Percentiles rank a stretch among this genome's conserved stretches.
Evolutionary conservation across 2,329 filamentous ascomycete species (phyloP).

Genomic region (Talaromyces albobiverticillius): DNA sequence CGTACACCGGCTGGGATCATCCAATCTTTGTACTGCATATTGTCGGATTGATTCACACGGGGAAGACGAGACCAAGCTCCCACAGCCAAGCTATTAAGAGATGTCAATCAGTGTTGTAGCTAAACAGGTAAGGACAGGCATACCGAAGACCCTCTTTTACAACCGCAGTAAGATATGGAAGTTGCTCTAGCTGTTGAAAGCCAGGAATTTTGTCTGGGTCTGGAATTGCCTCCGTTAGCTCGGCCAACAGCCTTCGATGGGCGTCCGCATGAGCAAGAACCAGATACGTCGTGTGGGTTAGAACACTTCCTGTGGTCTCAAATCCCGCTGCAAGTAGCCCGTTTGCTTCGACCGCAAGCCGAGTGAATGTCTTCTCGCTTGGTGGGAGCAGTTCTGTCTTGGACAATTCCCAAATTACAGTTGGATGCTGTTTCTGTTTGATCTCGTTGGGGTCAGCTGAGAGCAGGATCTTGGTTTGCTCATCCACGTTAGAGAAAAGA

Average conservation of each 20-base stretch:
- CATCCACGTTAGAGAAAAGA: slow-evolving; percentile 10
- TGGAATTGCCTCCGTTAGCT: slow-evolving; percentile 15
- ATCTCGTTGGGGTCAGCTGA: background rate
- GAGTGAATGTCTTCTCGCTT: slow-evolving; percentile 21
- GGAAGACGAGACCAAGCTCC: slow-evolving; percentile 15
- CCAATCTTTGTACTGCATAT: slow-evolving; percentile 25
- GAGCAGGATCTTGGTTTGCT: slow-evolving; percentile 8
- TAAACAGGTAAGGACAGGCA: background rate
- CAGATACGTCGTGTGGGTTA: slow-evolving; percentile 19
- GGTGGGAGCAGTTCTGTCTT: slow-evolving; percentile 11
- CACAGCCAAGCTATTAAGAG: slow-evolving; percentile 7
- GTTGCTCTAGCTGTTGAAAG: slow-evolving; percentile 12
- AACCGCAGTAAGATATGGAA: slow-evolving; percentile 19
- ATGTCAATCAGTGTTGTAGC: slow-evolving; percentile 7
- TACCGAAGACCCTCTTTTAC: slow-evolving; percentile 27
- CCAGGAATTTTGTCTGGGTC: slow-evolving; percentile 5
- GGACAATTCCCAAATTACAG: slow-evolving; percentile 11
- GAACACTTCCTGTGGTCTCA: slow-evolving; percentile 22
- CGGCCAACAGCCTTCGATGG: slow-evolving; percentile 17
- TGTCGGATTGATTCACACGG: slow-evolving; percentile 9
- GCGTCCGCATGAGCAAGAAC: slow-evolving; percentile 14
- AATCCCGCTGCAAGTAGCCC: slow-evolving; percentile 27
- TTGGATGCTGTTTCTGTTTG: slow-evolving; percentile 10
- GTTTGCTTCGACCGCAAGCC: slow-evolving; percentile 27
- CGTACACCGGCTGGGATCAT: slow-evolving; percentile 19